Evolutionary conservation across 495 filamentous ascomycete species (phyloP), one percentile per base, ranked within the genome.

Genomic region (Neurospora discreta): DNA sequence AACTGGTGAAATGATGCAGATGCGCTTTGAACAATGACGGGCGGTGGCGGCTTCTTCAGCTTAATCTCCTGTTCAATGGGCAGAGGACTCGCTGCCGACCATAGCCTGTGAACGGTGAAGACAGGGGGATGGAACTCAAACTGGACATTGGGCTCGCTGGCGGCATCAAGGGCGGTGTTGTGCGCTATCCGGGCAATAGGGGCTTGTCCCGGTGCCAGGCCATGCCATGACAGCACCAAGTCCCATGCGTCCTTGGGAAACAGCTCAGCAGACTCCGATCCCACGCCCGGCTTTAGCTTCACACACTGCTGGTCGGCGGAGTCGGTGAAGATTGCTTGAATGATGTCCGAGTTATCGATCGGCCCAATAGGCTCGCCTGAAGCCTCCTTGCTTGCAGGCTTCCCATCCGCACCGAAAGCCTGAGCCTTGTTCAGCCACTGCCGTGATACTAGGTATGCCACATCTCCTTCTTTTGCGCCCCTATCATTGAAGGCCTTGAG

Each of bases 101-200:
- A 86, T 11, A 98, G 83, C 73, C 94, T 93, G 74, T 96, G 88
- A 58, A 99, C 87, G 1, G 90, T 94, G 81, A 97, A 92, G 26
- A 97, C 86, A 2, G 92, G 93, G 23, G 94, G 96, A 75, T 94
- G 87, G 40, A 92, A 84, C 78, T 99, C 95, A 75, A 91, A 95
- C 76, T 91, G 86, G 10, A 97, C 78, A 70, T 97, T 94, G 33
- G 87, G 80, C n/a, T 79, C 44, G 9, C 82, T 81, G 2, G 80
- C 82, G 18, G 86, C 84, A 46, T 87, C 82, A 3, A 86, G 84
- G 46, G 85, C 86, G 39, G 89, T 93, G 79, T 97, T 91, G 81
- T 93, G 91, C 20, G 90, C 93, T 72, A 87, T 89, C 39, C 95
- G 89, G 43, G 87, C 84, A 76, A 98, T 93, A 33, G 90, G 83